A percentile compares a stretch with the other conserved stretches of the same genome.
Evolutionary conservation across 2,329 filamentous ascomycete genomes (phyloP).

Genomic region (Ophiocordyceps camponoti-rufipedis): DNA sequence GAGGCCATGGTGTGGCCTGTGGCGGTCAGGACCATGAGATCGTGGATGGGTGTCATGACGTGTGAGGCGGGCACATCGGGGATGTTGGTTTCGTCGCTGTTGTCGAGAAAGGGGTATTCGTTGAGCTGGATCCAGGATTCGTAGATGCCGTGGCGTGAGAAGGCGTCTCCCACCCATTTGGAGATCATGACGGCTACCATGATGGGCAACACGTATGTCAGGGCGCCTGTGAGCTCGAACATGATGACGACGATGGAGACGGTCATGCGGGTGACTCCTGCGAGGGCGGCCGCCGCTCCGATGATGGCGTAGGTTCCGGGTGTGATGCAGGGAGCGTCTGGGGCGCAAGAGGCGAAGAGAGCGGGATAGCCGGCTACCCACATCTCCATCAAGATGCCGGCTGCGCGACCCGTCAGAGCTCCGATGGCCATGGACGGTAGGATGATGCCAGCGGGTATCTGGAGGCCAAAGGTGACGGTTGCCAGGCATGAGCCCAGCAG

Average conservation of each 20-base stretch:
- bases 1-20: slow-evolving; percentile 58
- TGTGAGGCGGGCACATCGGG: slow-evolving; percentile 87
- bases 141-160: slow-evolving; percentile 87
- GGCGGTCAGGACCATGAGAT: slow-evolving; percentile 57
- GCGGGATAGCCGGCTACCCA: slow-evolving; percentile 69
- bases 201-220: slow-evolving; percentile 91
- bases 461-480: slow-evolving; percentile 92
- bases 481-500: slow-evolving; percentile 67
- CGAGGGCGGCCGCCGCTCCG: slow-evolving; percentile 76
- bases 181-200: slow-evolving; percentile 99
- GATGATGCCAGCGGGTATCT: slow-evolving; percentile 94
- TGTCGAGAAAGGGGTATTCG: slow-evolving; percentile 90
- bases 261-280: slow-evolving; percentile 96
- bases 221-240: slow-evolving; percentile 94
- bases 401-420: slow-evolving; percentile 77
- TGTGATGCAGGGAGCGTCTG: slow-evolving; percentile 89
- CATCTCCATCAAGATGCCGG: slow-evolving; percentile 88
- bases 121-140: slow-evolving; percentile 99
- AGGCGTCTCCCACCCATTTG: slow-evolving; percentile 77
- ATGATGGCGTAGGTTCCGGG: slow-evolving; percentile 94
- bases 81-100: slow-evolving; percentile 85
- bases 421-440: slow-evolving; percentile 97
- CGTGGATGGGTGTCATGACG: slow-evolving; percentile 69
- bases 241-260: slow-evolving; percentile 97
- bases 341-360: slow-evolving; percentile 78